A percentile compares a stretch with the other conserved stretches of the same genome.
Conservation (phyloP, 768 basidiomycete genomes). For the Pilatotrama ljubarskyi region DNA sequence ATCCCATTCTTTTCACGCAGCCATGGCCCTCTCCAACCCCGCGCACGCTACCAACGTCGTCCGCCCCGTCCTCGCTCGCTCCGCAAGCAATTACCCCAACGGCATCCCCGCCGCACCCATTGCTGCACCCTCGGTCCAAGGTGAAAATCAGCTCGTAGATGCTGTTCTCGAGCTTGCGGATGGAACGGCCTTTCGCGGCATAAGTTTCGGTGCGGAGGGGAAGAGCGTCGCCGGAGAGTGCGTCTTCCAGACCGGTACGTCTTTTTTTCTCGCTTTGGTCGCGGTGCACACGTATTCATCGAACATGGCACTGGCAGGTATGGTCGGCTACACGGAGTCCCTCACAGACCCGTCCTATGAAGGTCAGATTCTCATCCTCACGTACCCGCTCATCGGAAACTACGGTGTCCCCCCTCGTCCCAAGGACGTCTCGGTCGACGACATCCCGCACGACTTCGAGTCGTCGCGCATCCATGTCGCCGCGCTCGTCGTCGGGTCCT, state of each 20-base stretch:
- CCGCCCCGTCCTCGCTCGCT: constrained; percentile 47
- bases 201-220: constrained; percentile 89
- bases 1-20: constrained; percentile 5
- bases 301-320: constrained; percentile 59
- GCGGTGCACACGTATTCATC: neutral
- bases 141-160: constrained; percentile 38
- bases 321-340: constrained; percentile 99
- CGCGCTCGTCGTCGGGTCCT: constrained; percentile 89
- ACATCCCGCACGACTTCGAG: constrained; percentile 81
- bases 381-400: constrained; percentile 95
- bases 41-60: constrained; percentile 22
- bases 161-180: constrained; percentile 88
- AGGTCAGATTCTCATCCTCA: constrained; percentile 95
- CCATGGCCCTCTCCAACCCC: constrained; percentile 24
- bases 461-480: constrained; percentile 93
- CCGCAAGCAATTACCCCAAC: constrained; percentile 41
- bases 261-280: constrained; percentile 13
- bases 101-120: constrained; percentile 38
- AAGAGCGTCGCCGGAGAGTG: constrained; percentile 97
- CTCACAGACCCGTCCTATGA: constrained; percentile 98
- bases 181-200: constrained; percentile 84
- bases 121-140: constrained; percentile 33
- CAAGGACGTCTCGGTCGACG: constrained; percentile 43
- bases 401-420: constrained; percentile 90
- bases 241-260: constrained; percentile 97